Conservation (phyloP, 2,329 filamentous ascomycete genomes). For the Fusarium drepaniforme region DNA sequence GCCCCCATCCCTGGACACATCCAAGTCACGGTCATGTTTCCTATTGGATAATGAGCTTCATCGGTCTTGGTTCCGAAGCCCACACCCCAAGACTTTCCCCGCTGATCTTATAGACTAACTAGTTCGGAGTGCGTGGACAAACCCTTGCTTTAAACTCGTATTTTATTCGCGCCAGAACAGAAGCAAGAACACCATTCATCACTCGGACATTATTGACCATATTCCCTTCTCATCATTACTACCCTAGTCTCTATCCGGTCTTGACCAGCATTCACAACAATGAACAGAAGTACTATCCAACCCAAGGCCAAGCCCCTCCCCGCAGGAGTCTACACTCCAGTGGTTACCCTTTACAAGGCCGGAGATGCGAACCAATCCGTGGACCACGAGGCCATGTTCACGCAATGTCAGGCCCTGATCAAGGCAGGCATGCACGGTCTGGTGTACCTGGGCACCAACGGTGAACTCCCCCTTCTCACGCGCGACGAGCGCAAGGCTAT, state of each 20-base stretch:
- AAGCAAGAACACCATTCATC: background rate
- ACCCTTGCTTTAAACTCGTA: background rate
- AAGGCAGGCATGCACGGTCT: conserved; percentile 59
- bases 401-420: conserved; percentile 56
- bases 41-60: background rate
- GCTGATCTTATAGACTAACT: background rate
- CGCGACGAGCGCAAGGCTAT: conserved; percentile 55
- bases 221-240: background rate
- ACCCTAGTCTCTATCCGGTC: background rate
- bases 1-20: background rate
- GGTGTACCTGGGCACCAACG: conserved; percentile 61
- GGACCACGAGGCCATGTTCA: conserved; percentile 59
- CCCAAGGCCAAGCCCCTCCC: conserved; percentile 55
- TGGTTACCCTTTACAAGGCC: conserved; percentile 59
- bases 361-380: conserved; percentile 54
- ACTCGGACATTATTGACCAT: background rate
- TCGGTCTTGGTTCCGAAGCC: conserved; percentile 6
- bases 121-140: background rate
- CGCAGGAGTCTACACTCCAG: conserved; percentile 59
- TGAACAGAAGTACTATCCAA: conserved; percentile 47
- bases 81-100: background rate
- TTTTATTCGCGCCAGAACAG: background rate
- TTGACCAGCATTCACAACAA: conserved; percentile 15
- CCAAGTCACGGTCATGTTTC: conserved; percentile 1
- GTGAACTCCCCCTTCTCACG: conserved; percentile 57